Conservation (phyloP, 2,329 filamentous ascomycete genomes). For the Zymoseptoria pseudotritici region DNA sequence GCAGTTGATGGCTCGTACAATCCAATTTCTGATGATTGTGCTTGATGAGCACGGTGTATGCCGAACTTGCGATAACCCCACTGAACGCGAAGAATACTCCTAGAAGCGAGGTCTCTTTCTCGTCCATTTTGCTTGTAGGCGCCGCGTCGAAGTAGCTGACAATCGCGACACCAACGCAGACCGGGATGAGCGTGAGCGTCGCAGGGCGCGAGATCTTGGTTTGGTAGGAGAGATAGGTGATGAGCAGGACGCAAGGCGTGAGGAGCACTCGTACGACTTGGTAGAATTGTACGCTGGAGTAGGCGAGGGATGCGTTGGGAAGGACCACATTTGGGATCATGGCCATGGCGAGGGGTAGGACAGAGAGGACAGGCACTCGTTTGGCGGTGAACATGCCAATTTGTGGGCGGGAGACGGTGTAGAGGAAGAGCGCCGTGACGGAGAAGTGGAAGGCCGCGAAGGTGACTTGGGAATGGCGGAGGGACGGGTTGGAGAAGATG, state of each 20-base stretch:
- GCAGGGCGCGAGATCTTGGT: conserved; percentile 50
- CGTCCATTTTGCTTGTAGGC: conserved; percentile 31
- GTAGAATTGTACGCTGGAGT: conserved; percentile 62
- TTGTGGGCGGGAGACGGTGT: conserved; percentile 50
- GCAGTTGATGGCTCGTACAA: conserved; percentile 61
- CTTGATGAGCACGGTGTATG: conserved; percentile 64
- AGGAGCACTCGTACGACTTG: conserved; percentile 61
- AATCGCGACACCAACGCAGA: conserved; percentile 57
- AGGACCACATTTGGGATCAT: conserved; percentile 65
- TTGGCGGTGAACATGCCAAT: conserved; percentile 55
- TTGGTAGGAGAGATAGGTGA: conserved; percentile 57
- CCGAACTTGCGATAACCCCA: conserved; percentile 57
- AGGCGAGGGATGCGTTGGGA: conserved; percentile 60
- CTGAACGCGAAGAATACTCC: conserved; percentile 58
- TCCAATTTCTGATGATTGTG: conserved; percentile 58
- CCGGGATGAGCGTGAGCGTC: conserved; percentile 48
- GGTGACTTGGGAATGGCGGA: conserved; percentile 56
- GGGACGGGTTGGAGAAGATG: conserved; percentile 57
- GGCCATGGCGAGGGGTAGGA: conserved; percentile 57
- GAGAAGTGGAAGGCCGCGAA: conserved; percentile 64
- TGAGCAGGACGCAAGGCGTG: conserved; percentile 56
- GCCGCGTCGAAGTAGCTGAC: conserved; percentile 62
- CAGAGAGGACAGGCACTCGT: conserved; percentile 47
- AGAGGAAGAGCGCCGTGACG: conserved; percentile 58
- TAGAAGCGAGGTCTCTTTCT: conserved; percentile 50